Base-by-base conservation (phyloP, 2,329 filamentous ascomycete species). In the Diaporthe destruens region DNA sequence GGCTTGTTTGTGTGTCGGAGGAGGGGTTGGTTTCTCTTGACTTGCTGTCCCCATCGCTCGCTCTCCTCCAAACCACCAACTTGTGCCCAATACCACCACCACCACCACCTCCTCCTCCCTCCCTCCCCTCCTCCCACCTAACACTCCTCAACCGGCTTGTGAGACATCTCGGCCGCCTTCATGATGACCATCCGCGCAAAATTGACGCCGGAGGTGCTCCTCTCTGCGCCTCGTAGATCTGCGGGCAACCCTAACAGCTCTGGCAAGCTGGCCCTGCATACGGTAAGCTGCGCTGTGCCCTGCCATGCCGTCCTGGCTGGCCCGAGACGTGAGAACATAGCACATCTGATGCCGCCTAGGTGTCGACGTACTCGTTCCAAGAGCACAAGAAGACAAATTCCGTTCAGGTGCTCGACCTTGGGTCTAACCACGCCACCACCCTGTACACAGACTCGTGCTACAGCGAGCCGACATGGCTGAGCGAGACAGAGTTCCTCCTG, bases 321-420 rank as follows among this genome's bases (percentile, higher is more conserved):
- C 20, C 14, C 11, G 59, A 23, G n/a, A 42, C 44, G 53, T 20
- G 23, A 59, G 65, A 47, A n/a, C 36, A 55, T 25, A 18, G 6
- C n/a, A n/a, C 23, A 34, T 44, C 66, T 71, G n/a, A 72, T 39
- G 16, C 29, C 20, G 12, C 3, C 69, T 80, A 91, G 81, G 85
- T 91, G 20, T 93, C 92, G 0, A 90, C 91, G 1, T 98, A 97
- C 81, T 95, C 91, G 6, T 98, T 98, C 81, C 86, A 92, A 51
- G 87, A 89, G 0, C 94, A 97, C 79, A 86, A 87, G 59, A 92
- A 92, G 79, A 88, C 87, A 6, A 87, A 85, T 73, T 91, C 95
- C 83, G 91, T 93, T 76, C 76, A 91, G 23, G 81, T 96, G 34
- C 84, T 98, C 53, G 90, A 96, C 76, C 86, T 95, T 72, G 84